Percentiles rank a stretch among this genome's conserved stretches.
Conservation (phyloP, 495 filamentous ascomycete species). For the Immersiella caudata region DNA sequence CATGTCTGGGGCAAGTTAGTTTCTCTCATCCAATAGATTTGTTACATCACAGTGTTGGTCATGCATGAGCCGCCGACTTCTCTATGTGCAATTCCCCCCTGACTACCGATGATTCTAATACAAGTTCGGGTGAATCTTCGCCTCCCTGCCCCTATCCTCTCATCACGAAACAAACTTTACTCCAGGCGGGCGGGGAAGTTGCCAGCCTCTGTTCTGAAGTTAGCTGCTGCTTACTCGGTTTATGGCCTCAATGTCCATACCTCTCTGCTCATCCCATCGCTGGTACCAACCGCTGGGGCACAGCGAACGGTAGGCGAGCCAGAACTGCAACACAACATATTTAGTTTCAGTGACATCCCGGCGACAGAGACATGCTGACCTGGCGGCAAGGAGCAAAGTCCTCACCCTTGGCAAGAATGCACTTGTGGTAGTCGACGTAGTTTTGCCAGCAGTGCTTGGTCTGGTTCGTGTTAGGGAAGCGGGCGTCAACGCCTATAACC, state of each 20-base stretch:
- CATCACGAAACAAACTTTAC: conserved; percentile 25
- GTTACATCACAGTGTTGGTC: neutral
- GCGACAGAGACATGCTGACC: conserved; percentile 53
- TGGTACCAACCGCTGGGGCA: conserved; percentile 94
- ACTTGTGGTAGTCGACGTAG: conserved; percentile 99
- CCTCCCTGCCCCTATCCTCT: conserved; percentile 11
- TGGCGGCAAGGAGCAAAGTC: conserved; percentile 98
- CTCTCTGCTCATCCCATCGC: conserved; percentile 96
- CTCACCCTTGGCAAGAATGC: conserved; percentile 96
- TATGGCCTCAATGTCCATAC: conserved; percentile 54
- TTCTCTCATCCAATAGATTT: neutral
- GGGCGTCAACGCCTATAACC: conserved; percentile 86
- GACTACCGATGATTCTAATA: conserved; percentile 31
- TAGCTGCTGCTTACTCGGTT: conserved; percentile 24
- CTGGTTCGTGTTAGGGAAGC: conserved; percentile 98
- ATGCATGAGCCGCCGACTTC: conserved; percentile 17
- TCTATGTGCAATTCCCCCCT: conserved; percentile 38
- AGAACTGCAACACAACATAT: conserved; percentile 65
- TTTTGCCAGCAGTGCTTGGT: conserved; percentile 95
- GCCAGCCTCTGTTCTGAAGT: conserved; percentile 68
- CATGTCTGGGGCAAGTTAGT: neutral
- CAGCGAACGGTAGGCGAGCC: conserved; percentile 90
- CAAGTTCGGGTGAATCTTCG: conserved; percentile 21
- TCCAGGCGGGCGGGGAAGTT: conserved; percentile 83
- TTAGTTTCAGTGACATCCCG: conserved; percentile 14